A percentile compares a stretch with the other conserved stretches of the same genome.
These are phyloP conservation scores for Penicillium simplicissimum DNA, from an alignment of 495 filamentous ascomycete species.

Conservation along the genomic window DNA sequence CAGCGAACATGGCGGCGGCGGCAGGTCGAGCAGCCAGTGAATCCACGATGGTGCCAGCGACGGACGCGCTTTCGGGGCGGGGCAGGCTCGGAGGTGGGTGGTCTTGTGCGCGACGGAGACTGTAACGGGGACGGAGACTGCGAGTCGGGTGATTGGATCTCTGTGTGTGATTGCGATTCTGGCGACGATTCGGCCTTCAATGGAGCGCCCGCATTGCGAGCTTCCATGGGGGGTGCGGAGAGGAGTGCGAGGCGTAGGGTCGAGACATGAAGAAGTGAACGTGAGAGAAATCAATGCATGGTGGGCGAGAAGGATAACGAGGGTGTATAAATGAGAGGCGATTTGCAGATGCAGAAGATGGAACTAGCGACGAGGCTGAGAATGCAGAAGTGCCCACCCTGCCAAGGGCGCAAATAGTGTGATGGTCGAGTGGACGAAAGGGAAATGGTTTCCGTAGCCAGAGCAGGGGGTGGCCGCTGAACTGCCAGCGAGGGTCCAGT, in stretches of 20 bases:
- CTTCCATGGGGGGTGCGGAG: slow-evolving; percentile 10
- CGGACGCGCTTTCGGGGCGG: slow-evolving; percentile 46
- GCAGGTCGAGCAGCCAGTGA: slow-evolving; percentile 46
- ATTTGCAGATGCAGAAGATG: neutral
- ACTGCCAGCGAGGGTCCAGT: no score
- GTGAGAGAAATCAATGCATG: neutral
- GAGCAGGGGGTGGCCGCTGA: no score
- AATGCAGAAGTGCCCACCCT: neutral
- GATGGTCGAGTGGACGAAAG: no score
- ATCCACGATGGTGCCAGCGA: slow-evolving; percentile 44
- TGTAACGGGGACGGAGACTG: slow-evolving; percentile 1
- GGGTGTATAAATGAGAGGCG: neutral
- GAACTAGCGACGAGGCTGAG: slow-evolving; percentile 5
- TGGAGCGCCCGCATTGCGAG: slow-evolving; percentile 10
- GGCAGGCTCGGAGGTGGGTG: slow-evolving; percentile 18
- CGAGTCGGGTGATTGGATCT: neutral
- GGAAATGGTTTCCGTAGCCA: no score
- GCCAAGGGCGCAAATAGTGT: neutral
- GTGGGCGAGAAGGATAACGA: no score
- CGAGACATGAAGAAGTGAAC: slow-evolving; percentile 29
- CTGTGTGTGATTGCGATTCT: neutral
- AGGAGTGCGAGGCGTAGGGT: slow-evolving; percentile 13
- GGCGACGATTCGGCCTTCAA: slow-evolving; percentile 5
- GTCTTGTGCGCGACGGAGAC: neutral
- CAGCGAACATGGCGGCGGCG: slow-evolving; percentile 46